Evolutionary conservation across 345 rosid species (phyloP), one percentile per base, ranked within the genome.

Genomic region (Murraya koenigii): DNA sequence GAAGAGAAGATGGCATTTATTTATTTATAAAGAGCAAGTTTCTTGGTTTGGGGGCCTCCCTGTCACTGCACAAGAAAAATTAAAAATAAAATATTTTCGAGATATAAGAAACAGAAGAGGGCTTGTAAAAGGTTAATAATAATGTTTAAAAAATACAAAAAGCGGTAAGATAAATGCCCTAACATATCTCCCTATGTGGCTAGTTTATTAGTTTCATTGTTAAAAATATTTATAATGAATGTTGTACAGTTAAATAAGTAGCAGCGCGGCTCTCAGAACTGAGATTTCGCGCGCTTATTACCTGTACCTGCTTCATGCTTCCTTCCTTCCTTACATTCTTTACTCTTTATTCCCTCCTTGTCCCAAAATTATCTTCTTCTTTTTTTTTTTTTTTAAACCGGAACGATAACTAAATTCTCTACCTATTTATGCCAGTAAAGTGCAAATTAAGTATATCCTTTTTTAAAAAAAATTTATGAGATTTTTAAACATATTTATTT

Each of bases 1-100:
- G 56, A 52, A 26, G 66, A 26, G 64, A 54, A 35, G 26, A 20
- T 56, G 72, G 64, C 55, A 78, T 77, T 68, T 79, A 79, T 77
- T 68, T 79, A 79, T 74, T 76, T 66, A 54, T 76, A 36, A 75
- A 70, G 60, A 36, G 23, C 8, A 11, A 7, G 41, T 19, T 30
- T 65, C 35, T 19, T 69, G 73, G 41, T 41, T 36, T 47, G 62
- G 64, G 33, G 66, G 80, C 85, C 84, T 62, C 83, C 66, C 79
- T 77, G 83, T 62, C 83, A 71, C 80, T 79, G 85, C 79, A 79
- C 83, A 71, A 82, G 69, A 80, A 74, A 79, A 23, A 44, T 7
- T 32, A 44, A 66, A 64, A 61, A 56, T 26, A 28, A 54, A 63
- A 64, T 56, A 54, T 78, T 77, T 72, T 67, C 17, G 60, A 66